These are phyloP conservation scores for Aspergillus cejpii DNA, from an alignment of 2,329 filamentous ascomycete species.

Conservation along the genomic window DNA sequence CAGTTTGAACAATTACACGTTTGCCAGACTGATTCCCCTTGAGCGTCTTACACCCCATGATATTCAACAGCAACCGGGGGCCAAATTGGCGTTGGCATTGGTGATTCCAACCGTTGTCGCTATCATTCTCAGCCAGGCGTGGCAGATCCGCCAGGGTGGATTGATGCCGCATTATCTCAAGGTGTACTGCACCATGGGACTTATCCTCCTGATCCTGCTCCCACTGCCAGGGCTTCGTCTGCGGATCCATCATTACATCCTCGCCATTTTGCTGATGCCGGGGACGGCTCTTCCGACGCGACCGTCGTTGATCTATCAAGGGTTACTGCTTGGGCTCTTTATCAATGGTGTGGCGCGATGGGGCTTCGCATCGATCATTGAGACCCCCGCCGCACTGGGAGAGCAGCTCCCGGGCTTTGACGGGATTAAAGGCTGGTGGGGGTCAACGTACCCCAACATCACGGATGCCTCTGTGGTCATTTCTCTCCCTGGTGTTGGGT, in stretches of 20 bases:
- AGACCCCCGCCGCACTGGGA: conserved; percentile 66
- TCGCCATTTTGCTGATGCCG: conserved; percentile 77
- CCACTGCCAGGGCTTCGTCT: conserved; percentile 69
- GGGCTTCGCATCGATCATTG: conserved; percentile 84
- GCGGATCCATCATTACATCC: conserved; percentile 90
- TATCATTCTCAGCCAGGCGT: conserved; percentile 70
- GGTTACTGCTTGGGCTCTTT: conserved; percentile 81
- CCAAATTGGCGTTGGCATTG: conserved; percentile 70
- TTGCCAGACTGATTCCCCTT: conserved; percentile 81
- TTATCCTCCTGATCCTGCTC: conserved; percentile 63
- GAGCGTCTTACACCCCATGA: conserved; percentile 87
- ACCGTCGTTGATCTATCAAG: conserved; percentile 78
- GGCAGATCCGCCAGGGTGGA: conserved; percentile 78
- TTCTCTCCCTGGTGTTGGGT: conserved; percentile 36
- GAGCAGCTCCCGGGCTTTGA: conserved; percentile 43
- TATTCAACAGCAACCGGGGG: conserved; percentile 80
- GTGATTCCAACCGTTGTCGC: conserved; percentile 64
- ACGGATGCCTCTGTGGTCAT: conserved; percentile 42
- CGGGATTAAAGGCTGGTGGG: conserved; percentile 40
- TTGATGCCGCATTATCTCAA: conserved; percentile 69
- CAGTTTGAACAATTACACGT: conserved; percentile 87
- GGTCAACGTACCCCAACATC: conserved; percentile 48
- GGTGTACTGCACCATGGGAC: conserved; percentile 64
- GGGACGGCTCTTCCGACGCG: conserved; percentile 86
- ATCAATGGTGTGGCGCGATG: conserved; percentile 90